Percentiles rank a stretch among this genome's conserved stretches.
phyloP scores from a whole-genome alignment of 352 stramenopile species.

The Blastocystis sp. region DNA sequence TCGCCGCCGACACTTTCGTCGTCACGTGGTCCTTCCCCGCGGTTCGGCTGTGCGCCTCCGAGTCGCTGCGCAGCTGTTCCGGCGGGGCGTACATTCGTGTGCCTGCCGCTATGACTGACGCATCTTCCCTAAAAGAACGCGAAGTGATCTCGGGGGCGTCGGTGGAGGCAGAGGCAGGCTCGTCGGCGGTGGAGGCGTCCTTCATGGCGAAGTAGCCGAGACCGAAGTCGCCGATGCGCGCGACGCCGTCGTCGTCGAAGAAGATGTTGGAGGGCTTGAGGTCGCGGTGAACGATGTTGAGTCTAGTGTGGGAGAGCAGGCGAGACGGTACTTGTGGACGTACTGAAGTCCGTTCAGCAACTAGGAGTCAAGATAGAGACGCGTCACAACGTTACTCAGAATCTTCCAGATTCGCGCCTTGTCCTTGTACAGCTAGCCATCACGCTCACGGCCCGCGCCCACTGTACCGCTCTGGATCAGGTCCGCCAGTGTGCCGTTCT shows the following conservation, averaged over 20 bases:
- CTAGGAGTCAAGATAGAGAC: conserved; percentile 18
- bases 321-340: background rate
- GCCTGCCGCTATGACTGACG: background rate
- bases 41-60: background rate
- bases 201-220: conserved; percentile 80
- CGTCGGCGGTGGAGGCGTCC: background rate
- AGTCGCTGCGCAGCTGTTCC: conserved; percentile 20
- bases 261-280: conserved; percentile 88
- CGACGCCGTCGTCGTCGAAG: conserved; percentile 82
- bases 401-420: conserved; percentile 21
- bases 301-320: background rate
- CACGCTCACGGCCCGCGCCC: background rate
- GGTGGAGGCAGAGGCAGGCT: background rate
- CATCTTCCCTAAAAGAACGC: background rate
- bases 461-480: conserved; percentile 15
- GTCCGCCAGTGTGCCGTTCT: conserved; percentile 42
- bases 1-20: background rate
- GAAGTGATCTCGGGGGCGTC: background rate
- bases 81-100: conserved; percentile 11
- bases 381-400: background rate
- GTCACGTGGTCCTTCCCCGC: background rate
- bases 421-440: conserved; percentile 19
- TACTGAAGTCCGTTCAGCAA: conserved; percentile 32
- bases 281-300: conserved; percentile 86
- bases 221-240: conserved; percentile 87